Evolutionary conservation across 2,329 filamentous ascomycete genomes (phyloP).

Genomic region (Colletotrichum camelliae): DNA sequence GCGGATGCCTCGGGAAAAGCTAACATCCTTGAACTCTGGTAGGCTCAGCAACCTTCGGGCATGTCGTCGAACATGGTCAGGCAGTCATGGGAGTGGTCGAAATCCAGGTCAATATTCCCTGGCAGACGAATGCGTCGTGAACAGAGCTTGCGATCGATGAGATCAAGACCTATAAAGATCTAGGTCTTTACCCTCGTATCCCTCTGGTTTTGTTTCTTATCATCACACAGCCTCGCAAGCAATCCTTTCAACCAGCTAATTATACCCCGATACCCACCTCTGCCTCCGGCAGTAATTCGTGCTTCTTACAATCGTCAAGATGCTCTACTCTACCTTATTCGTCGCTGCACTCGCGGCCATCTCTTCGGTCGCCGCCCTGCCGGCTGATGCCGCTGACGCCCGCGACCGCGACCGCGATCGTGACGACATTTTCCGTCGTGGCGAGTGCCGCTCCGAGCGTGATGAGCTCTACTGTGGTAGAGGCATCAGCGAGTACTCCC

Average conservation of each 20-base stretch:
- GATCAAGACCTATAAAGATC: slow-evolving; percentile 1
- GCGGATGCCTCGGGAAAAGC: background rate
- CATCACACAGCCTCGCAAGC: slow-evolving; percentile 8
- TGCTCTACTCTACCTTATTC: slow-evolving; percentile 10
- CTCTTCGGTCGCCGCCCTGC: slow-evolving; percentile 7
- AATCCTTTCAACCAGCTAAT: slow-evolving; percentile 1
- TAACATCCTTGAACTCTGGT: background rate
- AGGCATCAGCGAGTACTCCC: slow-evolving; percentile 3
- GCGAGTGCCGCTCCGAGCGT: background rate
- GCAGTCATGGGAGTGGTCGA: background rate
- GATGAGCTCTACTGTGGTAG: slow-evolving; percentile 17
- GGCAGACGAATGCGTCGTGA: background rate
- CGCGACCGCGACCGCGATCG: background rate
- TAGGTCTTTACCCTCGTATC: background rate
- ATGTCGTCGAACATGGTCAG: background rate
- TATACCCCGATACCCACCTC: background rate
- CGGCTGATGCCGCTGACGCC: background rate
- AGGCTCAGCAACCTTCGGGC: background rate
- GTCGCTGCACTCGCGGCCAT: slow-evolving; percentile 7
- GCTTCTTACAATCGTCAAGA: background rate
- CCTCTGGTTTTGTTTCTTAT: background rate
- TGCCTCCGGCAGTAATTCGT: background rate
- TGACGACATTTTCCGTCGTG: background rate
- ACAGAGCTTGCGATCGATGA: background rate
- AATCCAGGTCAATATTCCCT: background rate